phyloP scores from a whole-genome alignment of 495 filamentous ascomycete species.

The Penicillium daleae region DNA sequence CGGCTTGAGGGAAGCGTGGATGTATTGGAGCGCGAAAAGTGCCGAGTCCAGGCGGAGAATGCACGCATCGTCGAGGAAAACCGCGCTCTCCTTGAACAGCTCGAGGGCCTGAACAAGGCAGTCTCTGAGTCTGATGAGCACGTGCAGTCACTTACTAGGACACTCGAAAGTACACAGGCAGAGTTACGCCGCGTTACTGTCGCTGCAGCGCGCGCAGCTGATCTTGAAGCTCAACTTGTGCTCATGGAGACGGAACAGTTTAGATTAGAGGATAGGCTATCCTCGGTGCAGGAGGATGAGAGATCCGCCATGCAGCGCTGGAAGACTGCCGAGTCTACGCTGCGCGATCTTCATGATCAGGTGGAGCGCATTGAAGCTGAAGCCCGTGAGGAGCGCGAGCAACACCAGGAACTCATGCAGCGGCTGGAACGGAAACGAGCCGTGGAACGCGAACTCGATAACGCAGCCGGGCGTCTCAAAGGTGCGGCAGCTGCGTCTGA shows the following conservation, averaged over 20 bases:
- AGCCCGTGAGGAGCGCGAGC: conserved; percentile 77
- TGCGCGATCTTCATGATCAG: conserved; percentile 78
- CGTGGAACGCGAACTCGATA: conserved; percentile 76
- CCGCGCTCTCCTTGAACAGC: conserved; percentile 71
- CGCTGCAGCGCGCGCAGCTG: conserved; percentile 72
- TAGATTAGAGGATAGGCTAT: conserved; percentile 66
- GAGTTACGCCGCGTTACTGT: conserved; percentile 73
- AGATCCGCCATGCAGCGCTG: conserved; percentile 77
- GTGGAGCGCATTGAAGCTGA: conserved; percentile 88
- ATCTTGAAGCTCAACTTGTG: conserved; percentile 76
- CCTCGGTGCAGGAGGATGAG: conserved; percentile 68
- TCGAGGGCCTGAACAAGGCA: conserved; percentile 77
- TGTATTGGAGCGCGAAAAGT: conserved; percentile 75
- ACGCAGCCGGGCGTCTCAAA: conserved; percentile 75
- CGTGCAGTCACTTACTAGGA: conserved; percentile 69
- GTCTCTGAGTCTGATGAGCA: conserved; percentile 76
- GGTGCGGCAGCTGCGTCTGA: conserved; percentile 72
- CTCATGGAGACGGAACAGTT: conserved; percentile 81
- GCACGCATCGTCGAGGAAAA: conserved; percentile 78
- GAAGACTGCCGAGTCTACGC: conserved; percentile 75
- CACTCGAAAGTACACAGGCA: conserved; percentile 72
- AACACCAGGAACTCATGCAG: conserved; percentile 77
- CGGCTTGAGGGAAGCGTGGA: conserved; percentile 72
- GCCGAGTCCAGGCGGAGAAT: conserved; percentile 72
- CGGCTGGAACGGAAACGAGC: conserved; percentile 76